Evolutionary conservation across 306 rosid species (phyloP).

Genomic region (Medicago lupulina): DNA sequence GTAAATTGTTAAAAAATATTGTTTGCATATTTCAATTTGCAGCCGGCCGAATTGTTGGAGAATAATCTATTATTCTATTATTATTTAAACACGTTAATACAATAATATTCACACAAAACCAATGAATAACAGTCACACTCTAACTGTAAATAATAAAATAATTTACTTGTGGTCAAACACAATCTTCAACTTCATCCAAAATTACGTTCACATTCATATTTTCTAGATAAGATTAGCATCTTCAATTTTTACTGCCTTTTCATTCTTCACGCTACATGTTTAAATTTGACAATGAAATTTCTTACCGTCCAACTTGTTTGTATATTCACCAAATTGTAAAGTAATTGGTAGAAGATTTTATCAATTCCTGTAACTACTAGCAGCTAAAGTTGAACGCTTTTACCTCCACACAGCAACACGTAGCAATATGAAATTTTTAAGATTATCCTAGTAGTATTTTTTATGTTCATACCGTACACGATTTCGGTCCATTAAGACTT

Average conservation of each 20-base stretch:
- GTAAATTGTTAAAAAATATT: background rate
- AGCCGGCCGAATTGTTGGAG: slow-evolving; percentile 34
- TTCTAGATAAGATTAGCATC: slow-evolving; percentile 41
- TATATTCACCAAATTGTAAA: background rate
- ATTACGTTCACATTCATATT: background rate
- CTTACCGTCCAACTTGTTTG: slow-evolving; percentile 7
- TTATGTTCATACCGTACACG: slow-evolving; percentile 31
- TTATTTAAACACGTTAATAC: background rate
- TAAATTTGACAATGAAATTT: slow-evolving; percentile 19
- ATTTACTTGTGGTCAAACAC: slow-evolving; percentile 21
- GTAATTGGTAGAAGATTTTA: background rate
- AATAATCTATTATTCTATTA: background rate
- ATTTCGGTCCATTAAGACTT: slow-evolving; percentile 45
- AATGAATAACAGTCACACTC: slow-evolving; percentile 19
- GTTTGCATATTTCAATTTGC: slow-evolving; percentile 16
- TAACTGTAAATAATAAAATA: slow-evolving; percentile 8
- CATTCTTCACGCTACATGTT: slow-evolving; percentile 30
- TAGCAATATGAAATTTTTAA: background rate
- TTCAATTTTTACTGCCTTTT: slow-evolving; percentile 26
- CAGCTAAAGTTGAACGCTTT: slow-evolving; percentile 23
- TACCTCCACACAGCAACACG: background rate
- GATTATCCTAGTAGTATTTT: background rate
- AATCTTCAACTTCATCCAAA: slow-evolving; percentile 33
- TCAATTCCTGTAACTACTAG: background rate
- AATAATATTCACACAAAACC: background rate